Conservation (phyloP, 495 filamentous ascomycete species). For the Cenococcum geophilum region DNA sequence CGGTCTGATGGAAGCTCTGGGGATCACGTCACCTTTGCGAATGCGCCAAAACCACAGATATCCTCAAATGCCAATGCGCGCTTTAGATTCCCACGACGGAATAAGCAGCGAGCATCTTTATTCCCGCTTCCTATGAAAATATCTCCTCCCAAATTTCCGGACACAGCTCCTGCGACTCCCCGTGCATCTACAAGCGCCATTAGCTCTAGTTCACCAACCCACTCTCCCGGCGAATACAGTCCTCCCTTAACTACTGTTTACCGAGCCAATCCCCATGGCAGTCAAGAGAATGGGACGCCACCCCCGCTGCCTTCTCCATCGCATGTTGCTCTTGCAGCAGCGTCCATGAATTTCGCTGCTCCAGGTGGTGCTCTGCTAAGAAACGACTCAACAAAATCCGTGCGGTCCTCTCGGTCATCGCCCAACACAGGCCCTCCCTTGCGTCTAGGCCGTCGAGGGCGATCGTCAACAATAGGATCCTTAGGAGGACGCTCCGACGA, state of each 20-base stretch:
- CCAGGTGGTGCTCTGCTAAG: constrained; percentile 45
- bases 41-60: constrained; percentile 54
- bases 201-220: constrained; percentile 29
- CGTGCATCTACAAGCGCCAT: constrained; percentile 45
- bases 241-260: constrained; percentile 36
- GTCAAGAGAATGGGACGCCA: constrained; percentile 39
- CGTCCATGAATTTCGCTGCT: constrained; percentile 37
- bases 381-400: constrained; percentile 63
- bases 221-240: constrained; percentile 30
- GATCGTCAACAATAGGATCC: constrained; percentile 89
- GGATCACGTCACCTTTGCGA: constrained; percentile 62
- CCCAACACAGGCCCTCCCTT: constrained; percentile 37
- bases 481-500: constrained; percentile 50
- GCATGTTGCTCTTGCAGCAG: constrained; percentile 46
- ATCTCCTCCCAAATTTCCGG: constrained; percentile 31
- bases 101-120: constrained; percentile 74
- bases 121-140: constrained; percentile 75
- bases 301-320: constrained; percentile 54
- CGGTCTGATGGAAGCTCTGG: constrained; percentile 79
- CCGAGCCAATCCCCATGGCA: constrained; percentile 33
- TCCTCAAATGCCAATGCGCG: constrained; percentile 63
- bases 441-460: constrained; percentile 53
- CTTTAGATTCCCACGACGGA: constrained; percentile 75
- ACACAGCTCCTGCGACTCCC: constrained; percentile 44
- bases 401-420: constrained; percentile 56